Evolutionary conservation across 441 rosid genomes (phyloP).

Genomic region (Macaranga tanarius): DNA sequence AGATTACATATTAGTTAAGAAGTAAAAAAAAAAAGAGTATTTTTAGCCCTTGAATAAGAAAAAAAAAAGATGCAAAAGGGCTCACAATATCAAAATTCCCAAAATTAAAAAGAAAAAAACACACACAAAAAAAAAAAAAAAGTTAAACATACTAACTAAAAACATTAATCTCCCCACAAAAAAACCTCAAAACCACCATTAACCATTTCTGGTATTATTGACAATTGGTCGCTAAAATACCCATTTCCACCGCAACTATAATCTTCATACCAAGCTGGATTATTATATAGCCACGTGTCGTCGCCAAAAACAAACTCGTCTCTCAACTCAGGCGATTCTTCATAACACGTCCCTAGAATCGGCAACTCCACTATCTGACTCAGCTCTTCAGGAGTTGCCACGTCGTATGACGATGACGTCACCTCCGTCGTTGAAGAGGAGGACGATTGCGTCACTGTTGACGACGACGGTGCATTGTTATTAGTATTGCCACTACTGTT

Average conservation of each 20-base stretch:
- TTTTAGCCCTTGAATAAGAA: conserved; percentile 6
- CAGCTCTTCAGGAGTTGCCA: conserved; percentile 27
- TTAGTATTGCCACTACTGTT: conserved; percentile 6
- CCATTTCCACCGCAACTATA: conserved; percentile 26
- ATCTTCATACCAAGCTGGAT: conserved; percentile 43
- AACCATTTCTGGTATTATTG: conserved; percentile 34
- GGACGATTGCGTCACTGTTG: conserved; percentile 12
- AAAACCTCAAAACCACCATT: conserved; percentile 31
- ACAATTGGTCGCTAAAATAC: conserved; percentile 34
- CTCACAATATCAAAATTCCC: neutral
- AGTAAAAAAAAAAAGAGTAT: neutral
- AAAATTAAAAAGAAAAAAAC: neutral
- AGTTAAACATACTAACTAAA: neutral
- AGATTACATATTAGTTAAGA: conserved; percentile 8
- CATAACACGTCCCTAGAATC: conserved; percentile 36
- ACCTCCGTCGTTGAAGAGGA: conserved; percentile 31
- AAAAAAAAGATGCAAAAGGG: neutral
- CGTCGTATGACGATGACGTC: conserved; percentile 30
- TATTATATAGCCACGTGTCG: conserved; percentile 42
- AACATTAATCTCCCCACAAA: conserved; percentile 33
- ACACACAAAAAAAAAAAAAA: neutral
- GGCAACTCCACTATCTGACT: conserved; percentile 32
- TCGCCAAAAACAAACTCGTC: conserved; percentile 55
- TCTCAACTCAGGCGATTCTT: conserved; percentile 43
- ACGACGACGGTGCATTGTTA: conserved; percentile 7